Conservation (phyloP, 2,329 filamentous ascomycete genomes). For the Penicillium paneum region DNA sequence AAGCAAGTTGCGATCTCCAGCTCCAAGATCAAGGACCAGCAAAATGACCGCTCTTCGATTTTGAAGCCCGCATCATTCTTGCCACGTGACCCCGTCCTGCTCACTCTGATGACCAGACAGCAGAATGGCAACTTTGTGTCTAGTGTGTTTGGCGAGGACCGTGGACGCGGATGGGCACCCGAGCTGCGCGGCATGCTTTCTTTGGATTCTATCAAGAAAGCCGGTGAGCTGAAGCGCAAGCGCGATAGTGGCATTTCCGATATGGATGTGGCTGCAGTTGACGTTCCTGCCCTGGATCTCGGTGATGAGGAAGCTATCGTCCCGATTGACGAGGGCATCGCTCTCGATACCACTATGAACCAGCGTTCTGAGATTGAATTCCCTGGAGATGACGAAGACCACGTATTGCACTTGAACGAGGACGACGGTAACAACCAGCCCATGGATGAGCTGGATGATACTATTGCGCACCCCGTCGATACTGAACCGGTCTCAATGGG, state of each 20-base stretch:
- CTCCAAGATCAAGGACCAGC: conserved; percentile 78
- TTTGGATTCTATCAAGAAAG: conserved; percentile 71
- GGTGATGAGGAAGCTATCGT: conserved; percentile 62
- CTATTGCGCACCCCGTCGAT: conserved; percentile 75
- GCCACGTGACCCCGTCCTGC: conserved; percentile 78
- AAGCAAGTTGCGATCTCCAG: conserved; percentile 72
- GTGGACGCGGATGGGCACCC: conserved; percentile 78
- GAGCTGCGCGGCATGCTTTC: conserved; percentile 92
- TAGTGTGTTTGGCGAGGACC: conserved; percentile 77
- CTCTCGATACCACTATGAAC: conserved; percentile 47
- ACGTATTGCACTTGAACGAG: conserved; percentile 44
- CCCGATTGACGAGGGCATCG: conserved; percentile 50
- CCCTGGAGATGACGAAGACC: conserved; percentile 56
- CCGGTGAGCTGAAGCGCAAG: conserved; percentile 87
- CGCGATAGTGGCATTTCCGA: conserved; percentile 83
- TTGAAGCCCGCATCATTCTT: conserved; percentile 78
- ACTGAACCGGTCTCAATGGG: conserved; percentile 83
- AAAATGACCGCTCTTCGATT: conserved; percentile 81
- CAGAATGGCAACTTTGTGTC: conserved; percentile 86
- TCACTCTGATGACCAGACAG: conserved; percentile 88
- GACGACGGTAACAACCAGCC: conserved; percentile 47
- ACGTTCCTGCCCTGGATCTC: conserved; percentile 59
- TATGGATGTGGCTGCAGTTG: conserved; percentile 66
- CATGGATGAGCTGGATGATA: conserved; percentile 71
- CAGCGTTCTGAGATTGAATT: conserved; percentile 64